phyloP scores from a whole-genome alignment of 192 early-diverging fungal genomes.

The Funneliformis mosseae region DNA sequence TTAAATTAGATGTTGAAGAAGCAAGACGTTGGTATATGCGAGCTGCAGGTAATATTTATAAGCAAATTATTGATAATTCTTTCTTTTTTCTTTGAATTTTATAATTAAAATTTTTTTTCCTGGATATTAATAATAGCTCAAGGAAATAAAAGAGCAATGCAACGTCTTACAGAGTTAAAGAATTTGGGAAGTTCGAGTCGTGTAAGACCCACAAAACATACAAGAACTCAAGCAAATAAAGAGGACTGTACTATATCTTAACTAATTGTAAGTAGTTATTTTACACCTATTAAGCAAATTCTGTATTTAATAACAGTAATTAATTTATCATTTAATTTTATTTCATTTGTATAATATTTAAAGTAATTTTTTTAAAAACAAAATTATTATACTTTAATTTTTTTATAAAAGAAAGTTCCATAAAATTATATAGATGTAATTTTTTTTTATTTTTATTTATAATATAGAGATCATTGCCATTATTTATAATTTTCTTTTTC shows the following conservation, averaged over 20 bases:
- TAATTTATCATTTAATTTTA: too few species aligned
- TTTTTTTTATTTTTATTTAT: too few species aligned
- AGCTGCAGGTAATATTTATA: slow-evolving; percentile 54
- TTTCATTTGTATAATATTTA: too few species aligned
- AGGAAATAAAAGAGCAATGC: slow-evolving; percentile 80
- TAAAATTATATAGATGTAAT: too few species aligned
- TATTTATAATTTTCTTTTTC: too few species aligned
- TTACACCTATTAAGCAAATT: too few species aligned
- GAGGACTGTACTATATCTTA: slow-evolving; percentile 32
- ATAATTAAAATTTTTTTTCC: background rate
- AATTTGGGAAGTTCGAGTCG: slow-evolving; percentile 50
- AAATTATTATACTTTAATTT: too few species aligned
- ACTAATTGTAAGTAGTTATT: background rate
- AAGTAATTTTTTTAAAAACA: too few species aligned
- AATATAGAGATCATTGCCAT: too few species aligned
- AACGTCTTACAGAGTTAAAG: slow-evolving; percentile 84
- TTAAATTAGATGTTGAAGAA: slow-evolving; percentile 74
- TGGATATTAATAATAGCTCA: slow-evolving; percentile 49
- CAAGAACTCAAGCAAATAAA: slow-evolving; percentile 23
- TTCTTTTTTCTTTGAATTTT: background rate
- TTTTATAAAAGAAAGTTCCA: too few species aligned
- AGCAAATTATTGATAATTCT: background rate
- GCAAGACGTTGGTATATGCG: slow-evolving; percentile 88
- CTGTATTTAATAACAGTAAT: too few species aligned
- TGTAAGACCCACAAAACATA: slow-evolving; percentile 38